A percentile compares a stretch with the other conserved stretches of the same genome.
Conservation (phyloP, 495 filamentous ascomycete species). For the Polyplosphaeria fusca region DNA sequence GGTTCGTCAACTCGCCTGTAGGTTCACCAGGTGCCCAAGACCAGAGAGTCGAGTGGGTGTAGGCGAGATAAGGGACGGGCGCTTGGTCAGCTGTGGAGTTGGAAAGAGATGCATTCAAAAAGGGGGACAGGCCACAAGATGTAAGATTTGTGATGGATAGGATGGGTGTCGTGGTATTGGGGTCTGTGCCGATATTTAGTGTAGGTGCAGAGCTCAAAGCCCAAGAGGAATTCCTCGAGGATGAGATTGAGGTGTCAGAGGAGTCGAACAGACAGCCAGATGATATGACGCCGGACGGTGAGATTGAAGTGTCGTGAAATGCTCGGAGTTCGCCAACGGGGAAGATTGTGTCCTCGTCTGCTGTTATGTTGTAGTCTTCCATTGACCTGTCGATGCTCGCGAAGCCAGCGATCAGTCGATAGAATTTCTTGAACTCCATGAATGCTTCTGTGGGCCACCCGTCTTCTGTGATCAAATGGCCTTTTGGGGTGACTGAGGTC, state of each 20-base stretch:
- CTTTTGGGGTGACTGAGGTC: slow-evolving; percentile 39
- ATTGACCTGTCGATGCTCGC: slow-evolving; percentile 58
- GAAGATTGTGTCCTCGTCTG: slow-evolving; percentile 47
- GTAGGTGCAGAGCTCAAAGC: slow-evolving; percentile 39
- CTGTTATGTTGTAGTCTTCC: slow-evolving; percentile 48
- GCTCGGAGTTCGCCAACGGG: slow-evolving; percentile 40
- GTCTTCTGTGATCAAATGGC: slow-evolving; percentile 52
- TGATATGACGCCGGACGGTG: slow-evolving; percentile 43
- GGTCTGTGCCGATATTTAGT: slow-evolving; percentile 16
- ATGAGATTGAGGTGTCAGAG: slow-evolving; percentile 38
- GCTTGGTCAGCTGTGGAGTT: slow-evolving; percentile 50
- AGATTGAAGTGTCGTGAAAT: slow-evolving; percentile 34
- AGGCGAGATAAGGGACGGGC: slow-evolving; percentile 48
- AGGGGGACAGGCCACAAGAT: slow-evolving; percentile 57
- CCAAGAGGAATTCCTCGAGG: slow-evolving; percentile 57
- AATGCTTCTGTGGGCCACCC: slow-evolving; percentile 62
- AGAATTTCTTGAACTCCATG: slow-evolving; percentile 50
- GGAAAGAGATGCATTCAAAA: slow-evolving; percentile 55
- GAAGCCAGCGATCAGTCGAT: slow-evolving; percentile 53
- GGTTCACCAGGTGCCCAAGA: slow-evolving; percentile 59
- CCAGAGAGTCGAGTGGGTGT: slow-evolving; percentile 54
- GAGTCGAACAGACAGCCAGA: slow-evolving; percentile 53
- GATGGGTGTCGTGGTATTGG: slow-evolving; percentile 37
- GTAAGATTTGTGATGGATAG: slow-evolving; percentile 46
- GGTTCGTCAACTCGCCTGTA: too few relatives aligned